phyloP scores from a whole-genome alignment of 1,284 basidiomycete species.

The Amylostereum chailletii region DNA sequence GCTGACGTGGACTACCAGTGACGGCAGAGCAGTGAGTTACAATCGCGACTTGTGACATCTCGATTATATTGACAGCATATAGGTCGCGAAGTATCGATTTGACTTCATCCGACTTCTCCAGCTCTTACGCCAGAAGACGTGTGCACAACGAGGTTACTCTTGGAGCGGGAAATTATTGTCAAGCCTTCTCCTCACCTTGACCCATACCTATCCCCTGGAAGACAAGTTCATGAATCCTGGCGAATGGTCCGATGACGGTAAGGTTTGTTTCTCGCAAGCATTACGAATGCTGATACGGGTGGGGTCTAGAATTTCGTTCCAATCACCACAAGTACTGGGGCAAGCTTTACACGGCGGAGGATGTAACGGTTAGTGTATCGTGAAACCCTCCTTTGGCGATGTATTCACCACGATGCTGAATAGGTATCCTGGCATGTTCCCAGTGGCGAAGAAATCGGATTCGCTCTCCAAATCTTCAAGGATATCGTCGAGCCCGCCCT shows the following conservation, averaged over 20 bases:
- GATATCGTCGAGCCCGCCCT: slow-evolving; percentile 67
- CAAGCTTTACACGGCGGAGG: slow-evolving; percentile 51
- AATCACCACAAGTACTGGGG: slow-evolving; percentile 80
- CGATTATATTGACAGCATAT: slow-evolving; percentile 8
- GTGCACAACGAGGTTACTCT: slow-evolving; percentile 79
- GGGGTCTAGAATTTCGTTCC: slow-evolving; percentile 50
- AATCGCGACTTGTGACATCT: background rate
- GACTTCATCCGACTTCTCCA: slow-evolving; percentile 60
- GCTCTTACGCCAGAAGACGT: slow-evolving; percentile 62
- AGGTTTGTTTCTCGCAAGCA: slow-evolving; percentile 6
- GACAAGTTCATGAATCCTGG: slow-evolving; percentile 78
- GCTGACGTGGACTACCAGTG: slow-evolving; percentile 28
- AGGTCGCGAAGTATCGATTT: slow-evolving; percentile 59
- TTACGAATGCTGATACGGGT: background rate
- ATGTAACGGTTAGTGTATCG: slow-evolving; percentile 39
- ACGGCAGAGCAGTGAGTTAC: slow-evolving; percentile 48
- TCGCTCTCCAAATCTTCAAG: slow-evolving; percentile 67
- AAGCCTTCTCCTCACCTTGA: slow-evolving; percentile 68
- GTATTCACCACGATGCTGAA: slow-evolving; percentile 19
- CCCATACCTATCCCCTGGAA: slow-evolving; percentile 77
- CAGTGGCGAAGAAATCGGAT: slow-evolving; percentile 59
- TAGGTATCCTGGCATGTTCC: slow-evolving; percentile 80
- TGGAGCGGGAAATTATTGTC: slow-evolving; percentile 77
- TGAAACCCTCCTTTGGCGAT: background rate
- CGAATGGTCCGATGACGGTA: slow-evolving; percentile 73